Conservation (phyloP, 139 green algal genomes). For the Coelastrella sp. region DNA sequence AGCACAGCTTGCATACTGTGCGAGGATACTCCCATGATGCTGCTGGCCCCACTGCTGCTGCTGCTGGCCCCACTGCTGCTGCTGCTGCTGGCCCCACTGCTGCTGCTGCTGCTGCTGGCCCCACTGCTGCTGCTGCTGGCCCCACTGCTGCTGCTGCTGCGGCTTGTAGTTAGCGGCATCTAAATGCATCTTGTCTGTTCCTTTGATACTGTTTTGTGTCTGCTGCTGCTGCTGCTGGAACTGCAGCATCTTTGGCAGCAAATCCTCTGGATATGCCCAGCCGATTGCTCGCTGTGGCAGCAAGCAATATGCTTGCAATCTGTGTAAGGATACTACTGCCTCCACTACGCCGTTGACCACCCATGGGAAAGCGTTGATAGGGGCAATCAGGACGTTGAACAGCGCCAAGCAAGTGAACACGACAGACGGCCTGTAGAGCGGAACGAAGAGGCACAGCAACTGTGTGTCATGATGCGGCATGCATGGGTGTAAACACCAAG, state of each 20-base stretch:
- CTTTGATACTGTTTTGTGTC: background rate
- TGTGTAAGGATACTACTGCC: slow-evolving; percentile 74
- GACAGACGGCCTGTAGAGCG: slow-evolving; percentile 1
- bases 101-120: background rate
- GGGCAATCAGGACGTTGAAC: slow-evolving; percentile 88
- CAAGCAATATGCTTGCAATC: slow-evolving; percentile 67
- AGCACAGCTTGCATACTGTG: background rate
- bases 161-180: background rate
- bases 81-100: background rate
- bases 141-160: background rate
- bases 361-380: slow-evolving; percentile 83
- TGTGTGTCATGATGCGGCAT: no score
- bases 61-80: background rate
- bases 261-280: slow-evolving; percentile 6
- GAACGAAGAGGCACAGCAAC: background rate
- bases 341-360: slow-evolving; percentile 89
- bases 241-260: background rate
- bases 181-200: no score
- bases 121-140: slow-evolving; percentile 24
- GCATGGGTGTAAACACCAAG: background rate
- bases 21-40: background rate
- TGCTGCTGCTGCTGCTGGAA: slow-evolving; percentile 16
- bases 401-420: slow-evolving; percentile 89
- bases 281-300: slow-evolving; percentile 6
- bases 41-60: background rate